A percentile compares a stretch with the other conserved stretches of the same genome.
Conservation (phyloP, 2,329 filamentous ascomycete species). For the Erysiphe pisi region DNA sequence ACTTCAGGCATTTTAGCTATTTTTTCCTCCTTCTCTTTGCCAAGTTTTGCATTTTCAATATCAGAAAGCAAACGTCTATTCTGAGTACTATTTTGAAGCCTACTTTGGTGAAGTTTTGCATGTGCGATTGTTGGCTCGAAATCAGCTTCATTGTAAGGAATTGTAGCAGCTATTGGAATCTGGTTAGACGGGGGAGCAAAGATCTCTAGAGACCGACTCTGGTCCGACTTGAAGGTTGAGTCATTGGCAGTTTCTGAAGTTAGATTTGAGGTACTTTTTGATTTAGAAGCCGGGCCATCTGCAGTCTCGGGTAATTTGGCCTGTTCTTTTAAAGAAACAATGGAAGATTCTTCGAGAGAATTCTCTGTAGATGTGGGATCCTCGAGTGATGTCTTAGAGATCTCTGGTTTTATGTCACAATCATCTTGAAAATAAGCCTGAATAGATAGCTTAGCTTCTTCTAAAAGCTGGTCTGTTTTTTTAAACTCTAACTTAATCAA, state of each 20-base stretch:
- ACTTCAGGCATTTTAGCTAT: slow-evolving; percentile 57
- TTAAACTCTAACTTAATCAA: slow-evolving; percentile 68
- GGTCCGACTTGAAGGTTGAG: slow-evolving; percentile 6
- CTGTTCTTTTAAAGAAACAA: slow-evolving; percentile 29
- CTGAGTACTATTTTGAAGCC: slow-evolving; percentile 49
- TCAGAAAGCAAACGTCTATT: slow-evolving; percentile 76
- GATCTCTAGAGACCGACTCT: slow-evolving; percentile 50
- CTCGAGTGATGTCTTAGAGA: slow-evolving; percentile 27
- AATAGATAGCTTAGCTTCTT: slow-evolving; percentile 76
- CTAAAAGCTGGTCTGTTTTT: slow-evolving; percentile 64
- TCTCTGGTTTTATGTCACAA: slow-evolving; percentile 28
- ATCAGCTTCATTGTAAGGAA: slow-evolving; percentile 58
- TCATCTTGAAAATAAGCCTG: slow-evolving; percentile 54
- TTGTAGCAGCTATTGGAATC: slow-evolving; percentile 63
- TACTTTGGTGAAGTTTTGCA: slow-evolving; percentile 62
- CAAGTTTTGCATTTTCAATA: slow-evolving; percentile 62
- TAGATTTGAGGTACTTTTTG: slow-evolving; percentile 30
- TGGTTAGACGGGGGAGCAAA: slow-evolving; percentile 66
- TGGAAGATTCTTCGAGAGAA: slow-evolving; percentile 31
- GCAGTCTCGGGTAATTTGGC: slow-evolving; percentile 24
- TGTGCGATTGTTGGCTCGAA: slow-evolving; percentile 66
- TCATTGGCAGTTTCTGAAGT: neutral
- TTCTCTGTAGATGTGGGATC: slow-evolving; percentile 30
- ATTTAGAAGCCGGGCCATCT: slow-evolving; percentile 27
- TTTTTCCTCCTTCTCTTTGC: slow-evolving; percentile 53